Evolutionary conservation across 1,139 yeast genomes (phyloP).

Genomic region (Sugiyamaella xylanicola): DNA sequence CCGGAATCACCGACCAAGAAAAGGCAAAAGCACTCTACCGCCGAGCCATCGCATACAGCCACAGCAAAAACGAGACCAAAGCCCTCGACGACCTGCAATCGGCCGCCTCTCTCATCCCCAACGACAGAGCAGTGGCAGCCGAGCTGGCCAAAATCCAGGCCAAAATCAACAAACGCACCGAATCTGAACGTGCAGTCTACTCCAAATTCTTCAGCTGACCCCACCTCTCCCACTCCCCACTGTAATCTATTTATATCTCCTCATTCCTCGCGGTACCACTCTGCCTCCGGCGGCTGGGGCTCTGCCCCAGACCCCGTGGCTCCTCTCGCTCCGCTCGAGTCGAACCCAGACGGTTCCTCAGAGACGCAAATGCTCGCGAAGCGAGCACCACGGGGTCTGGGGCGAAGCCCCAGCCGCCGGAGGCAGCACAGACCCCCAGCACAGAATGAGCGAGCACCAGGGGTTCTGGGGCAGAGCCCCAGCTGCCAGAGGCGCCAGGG

Average conservation of each 20-base stretch:
- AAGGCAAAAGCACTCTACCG: conserved; percentile 85
- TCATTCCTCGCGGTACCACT: neutral
- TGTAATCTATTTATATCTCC: neutral
- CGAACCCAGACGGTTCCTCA: neutral
- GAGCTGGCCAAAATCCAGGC: conserved; percentile 66
- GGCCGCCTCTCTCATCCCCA: conserved; percentile 68
- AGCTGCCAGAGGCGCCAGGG: conserved; percentile 3
- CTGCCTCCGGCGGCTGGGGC: conserved; percentile 8
- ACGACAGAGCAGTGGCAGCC: conserved; percentile 70
- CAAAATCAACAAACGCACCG: conserved; percentile 55
- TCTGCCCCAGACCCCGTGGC: neutral
- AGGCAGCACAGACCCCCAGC: neutral
- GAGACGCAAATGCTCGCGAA: too few relatives aligned
- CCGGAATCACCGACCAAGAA: conserved; percentile 63
- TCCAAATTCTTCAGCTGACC: conserved; percentile 64
- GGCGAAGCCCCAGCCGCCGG: conserved; percentile 3
- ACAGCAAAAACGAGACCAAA: conserved; percentile 66
- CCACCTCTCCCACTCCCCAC: too few relatives aligned
- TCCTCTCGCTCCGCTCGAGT: neutral
- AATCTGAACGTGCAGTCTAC: conserved; percentile 81
- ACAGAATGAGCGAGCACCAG: neutral
- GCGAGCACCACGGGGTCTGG: neutral
- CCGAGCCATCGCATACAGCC: conserved; percentile 74
- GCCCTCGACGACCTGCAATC: conserved; percentile 68
- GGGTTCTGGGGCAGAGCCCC: conserved; percentile 1